Percentiles rank a stretch among this genome's conserved stretches.
Evolutionary conservation across 805 yeast species (phyloP).

Genomic region (Saturnispora kantuleensis): DNA sequence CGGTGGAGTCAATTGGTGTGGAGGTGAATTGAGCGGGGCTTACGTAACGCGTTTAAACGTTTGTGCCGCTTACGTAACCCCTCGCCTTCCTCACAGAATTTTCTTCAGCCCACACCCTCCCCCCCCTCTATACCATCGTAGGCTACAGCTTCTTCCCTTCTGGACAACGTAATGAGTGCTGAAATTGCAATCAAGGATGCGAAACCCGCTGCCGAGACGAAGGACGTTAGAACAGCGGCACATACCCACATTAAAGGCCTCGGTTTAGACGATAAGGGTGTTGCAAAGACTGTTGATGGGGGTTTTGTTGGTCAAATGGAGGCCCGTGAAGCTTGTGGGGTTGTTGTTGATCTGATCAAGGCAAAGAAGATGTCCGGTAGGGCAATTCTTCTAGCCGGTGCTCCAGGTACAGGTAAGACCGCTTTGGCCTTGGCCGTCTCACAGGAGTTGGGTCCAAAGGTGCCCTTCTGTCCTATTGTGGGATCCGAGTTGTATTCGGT

Average conservation of each 20-base stretch:
- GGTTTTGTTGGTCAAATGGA: slow-evolving; percentile 97
- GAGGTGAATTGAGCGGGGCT: too few relatives aligned
- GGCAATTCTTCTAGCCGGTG: slow-evolving; percentile 93
- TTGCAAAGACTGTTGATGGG: slow-evolving; percentile 71
- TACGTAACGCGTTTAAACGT: too few relatives aligned
- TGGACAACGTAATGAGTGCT: background rate
- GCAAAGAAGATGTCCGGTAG: slow-evolving; percentile 95
- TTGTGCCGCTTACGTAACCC: too few relatives aligned
- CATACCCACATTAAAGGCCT: slow-evolving; percentile 95
- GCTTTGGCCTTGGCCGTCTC: slow-evolving; percentile 94
- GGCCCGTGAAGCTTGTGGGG: slow-evolving; percentile 91
- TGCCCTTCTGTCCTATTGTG: slow-evolving; percentile 91
- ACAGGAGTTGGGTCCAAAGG: slow-evolving; percentile 62
- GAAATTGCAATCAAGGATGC: background rate
- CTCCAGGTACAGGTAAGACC: slow-evolving; percentile 98
- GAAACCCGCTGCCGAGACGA: slow-evolving; percentile 11
- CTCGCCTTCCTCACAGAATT: too few relatives aligned
- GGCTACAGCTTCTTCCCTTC: too few relatives aligned
- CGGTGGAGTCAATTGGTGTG: too few relatives aligned
- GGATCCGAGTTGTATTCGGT: slow-evolving; percentile 90
- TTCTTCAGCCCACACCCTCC: too few relatives aligned
- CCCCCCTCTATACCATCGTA: too few relatives aligned
- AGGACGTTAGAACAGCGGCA: slow-evolving; percentile 52
- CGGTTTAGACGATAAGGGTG: slow-evolving; percentile 87
- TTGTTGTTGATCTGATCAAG: slow-evolving; percentile 84